Evolutionary conservation across 1,284 basidiomycete genomes (phyloP), one percentile per base, ranked within the genome.

Genomic region (Irpex sp.): DNA sequence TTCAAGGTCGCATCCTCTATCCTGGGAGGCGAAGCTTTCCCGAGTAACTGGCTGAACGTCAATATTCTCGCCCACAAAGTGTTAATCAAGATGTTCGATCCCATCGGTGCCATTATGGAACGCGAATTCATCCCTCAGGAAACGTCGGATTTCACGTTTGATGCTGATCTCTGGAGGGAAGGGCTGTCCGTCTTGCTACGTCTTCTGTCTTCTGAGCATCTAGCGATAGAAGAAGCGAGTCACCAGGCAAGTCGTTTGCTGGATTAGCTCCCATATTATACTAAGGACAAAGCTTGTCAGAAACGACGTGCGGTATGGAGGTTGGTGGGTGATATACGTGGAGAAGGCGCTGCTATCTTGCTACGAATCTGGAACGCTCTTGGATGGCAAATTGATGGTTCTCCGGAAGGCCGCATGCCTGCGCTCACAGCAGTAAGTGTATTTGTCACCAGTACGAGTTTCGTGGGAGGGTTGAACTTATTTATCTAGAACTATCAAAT

Each of bases 281-380:
- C 44, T 72, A 26, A 57, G 6, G 21, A 19, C 62, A 69, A 40
- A 65, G n/a, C 63, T 21, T 2, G 2, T 64, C 72, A 98, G 91
- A 92, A 94, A 84, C 89, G 96, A 59, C 87, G 96, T 60, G 93
- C 96, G 1, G 94, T 97, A 13, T 98, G 97, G 97, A 87, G 95
- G 54, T 84, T 98, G 13, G 94, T 93, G 2, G 96, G 96, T 15
- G 97, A 99, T 76, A 88, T 98, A 69, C 86, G 97, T 38, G 95
- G 94, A 13, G 93, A 97, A 74, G 96, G 96, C 8, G 93, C 96
- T 1, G 81, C 85, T n/a, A 89, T 97, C 62, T 78, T 98, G 61
- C 77, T 91, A 36, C 86, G 85, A 61, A 78, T 97, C 2, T 99
- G 97, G 97, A 88, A 93, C 70, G 87, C 93, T 3, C 84, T 98